A percentile compares a stretch with the other conserved stretches of the same genome.
These are phyloP conservation scores for Haberlea rhodopensis DNA, from an alignment of 257 asterid species.

Conservation along the genomic window DNA sequence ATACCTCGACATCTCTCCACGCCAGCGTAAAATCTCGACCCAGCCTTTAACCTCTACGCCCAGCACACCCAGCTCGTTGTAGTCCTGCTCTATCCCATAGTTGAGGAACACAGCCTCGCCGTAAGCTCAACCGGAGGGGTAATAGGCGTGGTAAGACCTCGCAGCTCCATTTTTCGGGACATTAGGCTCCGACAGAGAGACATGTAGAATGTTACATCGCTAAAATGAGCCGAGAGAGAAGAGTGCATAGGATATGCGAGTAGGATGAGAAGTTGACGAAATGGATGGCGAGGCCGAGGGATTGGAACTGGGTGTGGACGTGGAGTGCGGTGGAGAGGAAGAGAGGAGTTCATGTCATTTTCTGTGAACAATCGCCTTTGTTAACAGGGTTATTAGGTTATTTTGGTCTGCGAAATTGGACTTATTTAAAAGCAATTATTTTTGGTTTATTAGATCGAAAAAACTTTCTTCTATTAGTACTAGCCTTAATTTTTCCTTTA, in stretches of 20 bases:
- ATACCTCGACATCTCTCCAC: conserved; percentile 65
- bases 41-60: conserved; percentile 58
- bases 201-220: conserved; percentile 36
- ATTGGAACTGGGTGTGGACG: too few relatives aligned
- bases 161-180: conserved; percentile 46
- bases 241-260: conserved; percentile 71
- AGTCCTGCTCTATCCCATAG: too few relatives aligned
- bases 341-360: conserved; percentile 68
- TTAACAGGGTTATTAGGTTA: too few relatives aligned
- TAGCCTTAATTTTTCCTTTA: too few relatives aligned
- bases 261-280: conserved; percentile 57
- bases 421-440: too few relatives aligned
- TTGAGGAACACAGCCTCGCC: too few relatives aligned
- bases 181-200: too few relatives aligned
- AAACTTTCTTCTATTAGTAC: too few relatives aligned
- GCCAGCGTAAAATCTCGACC: conserved; percentile 77
- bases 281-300: conserved; percentile 47
- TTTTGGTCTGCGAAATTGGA: too few relatives aligned
- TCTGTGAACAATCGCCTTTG: too few relatives aligned
- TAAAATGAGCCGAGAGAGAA: conserved; percentile 49
- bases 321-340: conserved; percentile 57
- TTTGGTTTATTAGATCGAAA: too few relatives aligned
- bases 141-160: conserved; percentile 79
- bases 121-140: conserved; percentile 96
- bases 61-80: too few relatives aligned